Evolutionary conservation across 2,329 filamentous ascomycete species (phyloP), one percentile per base, ranked within the genome.

Genomic region (Stemphylium beticola): DNA sequence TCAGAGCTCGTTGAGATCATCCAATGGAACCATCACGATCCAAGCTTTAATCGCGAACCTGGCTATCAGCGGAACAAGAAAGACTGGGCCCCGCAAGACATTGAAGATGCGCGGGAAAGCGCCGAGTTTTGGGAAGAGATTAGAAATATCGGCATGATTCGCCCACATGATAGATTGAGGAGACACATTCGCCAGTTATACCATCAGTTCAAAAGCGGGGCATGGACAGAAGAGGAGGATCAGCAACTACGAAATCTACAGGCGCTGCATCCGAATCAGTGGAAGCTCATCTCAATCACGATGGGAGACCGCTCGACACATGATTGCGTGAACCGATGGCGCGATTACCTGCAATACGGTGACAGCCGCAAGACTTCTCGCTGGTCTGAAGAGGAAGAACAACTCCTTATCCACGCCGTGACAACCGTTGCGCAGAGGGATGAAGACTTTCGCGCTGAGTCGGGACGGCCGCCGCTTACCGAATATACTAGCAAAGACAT

Each of bases 321-420:
- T 55, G 88, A 91, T 67, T 81, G 87, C 47, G 83, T 88, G 45
- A 88, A 91, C 69, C 85, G 89, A 3, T 90, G 87, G 78, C 81
- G 86, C 34, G 89, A 91, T 64, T 86, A 88, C 64, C 75, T 89
- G 18, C 76, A 87, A 40, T 87, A 84, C 49, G 83, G 83, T 17
- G 78, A 82, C 5, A 80, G 78, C 0, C 77, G 79, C 51, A 79
- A 79, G 29, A 82, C 78, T 37, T 82, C 83, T 31, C 72, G 76
- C 1, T 92, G 90, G 89, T 79, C 77, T 1, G 74, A 82, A 15
- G 78, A 81, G 0, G 89, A 92, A 64, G 86, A 89, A 64, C 72
- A 76, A 0, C 74, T 69, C 9, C 75, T 91, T 22, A 77, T 78
- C 1, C 69, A 76, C 1, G 79, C 81, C 9, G 83, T 92, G 3